Evolutionary conservation across 371 early-diverging fungal species (phyloP), one percentile per base, ranked within the genome.

Genomic region (Mortierella sp.): DNA sequence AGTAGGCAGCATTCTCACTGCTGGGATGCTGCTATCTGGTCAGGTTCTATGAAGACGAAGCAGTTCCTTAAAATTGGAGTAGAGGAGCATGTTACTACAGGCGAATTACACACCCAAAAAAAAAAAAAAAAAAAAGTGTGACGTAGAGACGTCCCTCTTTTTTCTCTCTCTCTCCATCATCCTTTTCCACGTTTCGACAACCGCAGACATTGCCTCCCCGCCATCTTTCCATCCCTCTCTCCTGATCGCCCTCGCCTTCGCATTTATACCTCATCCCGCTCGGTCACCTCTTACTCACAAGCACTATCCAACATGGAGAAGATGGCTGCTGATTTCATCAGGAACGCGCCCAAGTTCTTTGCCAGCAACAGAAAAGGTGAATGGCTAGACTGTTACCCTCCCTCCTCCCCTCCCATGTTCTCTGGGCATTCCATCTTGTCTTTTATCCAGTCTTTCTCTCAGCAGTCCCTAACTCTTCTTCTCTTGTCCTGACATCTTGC

Each of bases 341-440:
- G 64, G 58, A 72, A 62, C 65, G 69, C 70, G 26, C 86, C 84
- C 50, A 86, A 80, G 80, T 91, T 90, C 83, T 91, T 91, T 80
- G 80, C 88, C 50, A 89, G 86, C 26, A 88, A 85, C 61, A 90
- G 87, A 75, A 89, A 87, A 82, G 91, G 91, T 89, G 75, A 57
- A 50, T 23, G n/a, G 15, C 51, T 18, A 28, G 23, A 26, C 21
- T 37, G 19, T 28, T 53, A 25, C 44, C 55, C n/a, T 19, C 25
- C n/a, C 26, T 19, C 14, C 9, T 15, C 23, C 26, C 16, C 26
- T 15, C 23, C 26, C 16, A 28, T 50, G 46, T 0, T 29, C 16
- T n/a, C 48, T 37, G 30, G 14, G 29, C 37, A 53, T 11, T 7
- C 4, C 14, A 16, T 44, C 18, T 55, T 9, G 5, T n/a, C n/a